These are phyloP conservation scores for Dendrostoma leiphaemia DNA, from an alignment of 2,329 filamentous ascomycete species.

Conservation along the genomic window DNA sequence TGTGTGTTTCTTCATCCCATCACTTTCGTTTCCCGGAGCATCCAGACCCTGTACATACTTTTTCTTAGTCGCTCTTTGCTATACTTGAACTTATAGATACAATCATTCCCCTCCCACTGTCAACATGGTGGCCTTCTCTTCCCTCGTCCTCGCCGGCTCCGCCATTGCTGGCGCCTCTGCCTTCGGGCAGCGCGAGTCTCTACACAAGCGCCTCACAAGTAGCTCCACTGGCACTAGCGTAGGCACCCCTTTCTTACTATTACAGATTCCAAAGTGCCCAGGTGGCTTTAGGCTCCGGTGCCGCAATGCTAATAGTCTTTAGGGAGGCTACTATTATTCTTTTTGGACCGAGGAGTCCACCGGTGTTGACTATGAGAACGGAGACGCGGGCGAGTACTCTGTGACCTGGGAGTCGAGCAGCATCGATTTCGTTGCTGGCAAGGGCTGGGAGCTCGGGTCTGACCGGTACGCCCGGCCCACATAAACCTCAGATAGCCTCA, in stretches of 20 bases:
- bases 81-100: constrained; percentile 3
- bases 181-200: not conserved
- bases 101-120: not conserved
- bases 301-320: no score
- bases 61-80: not conserved
- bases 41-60: not conserved
- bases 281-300: no score
- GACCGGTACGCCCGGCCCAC: constrained; percentile 31
- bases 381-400: constrained; percentile 46
- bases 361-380: constrained; percentile 54
- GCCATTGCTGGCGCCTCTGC: constrained; percentile 7
- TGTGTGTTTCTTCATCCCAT: not conserved
- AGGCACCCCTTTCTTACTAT: no score
- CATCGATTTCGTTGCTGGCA: constrained; percentile 47
- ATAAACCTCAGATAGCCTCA: constrained; percentile 27
- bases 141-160: constrained; percentile 33
- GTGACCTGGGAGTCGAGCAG: constrained; percentile 44
- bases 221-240: constrained; percentile 49
- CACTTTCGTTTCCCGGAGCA: not conserved
- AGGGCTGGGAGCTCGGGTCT: constrained; percentile 45
- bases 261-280: no score
- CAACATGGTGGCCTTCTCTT: constrained; percentile 39
- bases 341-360: constrained; percentile 56
- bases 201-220: constrained; percentile 30
- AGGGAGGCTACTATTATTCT: constrained; percentile 60